Evolutionary conservation across 768 basidiomycete species (phyloP), one percentile per base, ranked within the genome.

Genomic region (Trametes coccinea): DNA sequence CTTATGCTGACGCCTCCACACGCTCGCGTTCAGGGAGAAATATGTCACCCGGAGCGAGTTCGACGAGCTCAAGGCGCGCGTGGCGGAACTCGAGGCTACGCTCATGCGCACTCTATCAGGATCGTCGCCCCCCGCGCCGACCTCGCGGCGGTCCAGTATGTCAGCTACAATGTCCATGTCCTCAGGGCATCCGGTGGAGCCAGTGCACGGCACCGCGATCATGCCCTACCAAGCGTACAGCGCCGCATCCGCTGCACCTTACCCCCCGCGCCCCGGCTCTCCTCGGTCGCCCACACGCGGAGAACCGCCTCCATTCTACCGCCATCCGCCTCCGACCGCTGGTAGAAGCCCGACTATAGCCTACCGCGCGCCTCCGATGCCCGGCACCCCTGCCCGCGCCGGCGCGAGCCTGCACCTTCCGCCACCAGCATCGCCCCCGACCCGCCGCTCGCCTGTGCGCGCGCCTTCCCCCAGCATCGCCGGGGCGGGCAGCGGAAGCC

Each of bases 41-140:
- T 91, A 90, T 72, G 89, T 92, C 59, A 87, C 86, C 40, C 82
- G 90, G 22, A 76, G 82, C 31, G 92, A 93, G 67, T 89, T 88
- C 69, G 90, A 93, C 50, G 86, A 88, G 45, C 83, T 93, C 67
- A 88, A 84, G 69, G 73, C 79, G 17, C 84, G 87, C 53, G 75
- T 90, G 67, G 83, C 85, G 34, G 77, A 81, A 48, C 81, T 93
- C 27, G 85, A 86, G 68, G 73, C 77, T 7, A 67, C 84, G 62
- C 79, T 91, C 40, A 74, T 80, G 54, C 79, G 75, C 65, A 47
- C 75, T 61, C 69, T 75, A 59, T 39, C 74, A 62, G 56, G 59
- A 16, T 62, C 70, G 68, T 46, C 57, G 37, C 51, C 60, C 40
- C 53, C 64, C 50, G 44, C 51, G 40, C 61, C 72, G 62, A 61